Evolutionary conservation across 2,329 filamentous ascomycete genomes (phyloP).

Genomic region (Teratosphaeria destructans): DNA sequence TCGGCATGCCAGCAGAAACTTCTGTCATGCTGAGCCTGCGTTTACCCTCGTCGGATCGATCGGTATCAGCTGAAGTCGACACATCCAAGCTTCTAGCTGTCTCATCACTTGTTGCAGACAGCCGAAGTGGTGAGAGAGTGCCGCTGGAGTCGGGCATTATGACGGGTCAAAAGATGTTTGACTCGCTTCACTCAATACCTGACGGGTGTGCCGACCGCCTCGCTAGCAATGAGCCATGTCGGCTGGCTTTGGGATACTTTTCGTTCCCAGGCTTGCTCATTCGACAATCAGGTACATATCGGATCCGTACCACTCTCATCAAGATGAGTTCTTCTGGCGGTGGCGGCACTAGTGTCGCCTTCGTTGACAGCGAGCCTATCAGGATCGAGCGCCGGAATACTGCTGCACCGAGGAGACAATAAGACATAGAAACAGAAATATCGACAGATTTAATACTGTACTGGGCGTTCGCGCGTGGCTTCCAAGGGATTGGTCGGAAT

Average conservation of each 20-base stretch:
- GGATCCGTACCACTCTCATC: conserved; percentile 20
- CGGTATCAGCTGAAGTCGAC: conserved; percentile 14
- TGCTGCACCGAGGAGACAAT: conserved; percentile 1
- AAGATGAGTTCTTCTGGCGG: conserved; percentile 16
- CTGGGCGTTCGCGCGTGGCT: neutral
- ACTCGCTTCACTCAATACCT: conserved; percentile 22
- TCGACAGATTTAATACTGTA: neutral
- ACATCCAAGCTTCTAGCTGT: conserved; percentile 20
- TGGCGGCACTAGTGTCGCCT: conserved; percentile 12
- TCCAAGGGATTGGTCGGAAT: neutral
- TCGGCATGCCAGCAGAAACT: conserved; percentile 20
- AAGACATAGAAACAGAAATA: neutral
- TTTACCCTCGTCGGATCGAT: conserved; percentile 12
- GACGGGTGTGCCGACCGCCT: conserved; percentile 16
- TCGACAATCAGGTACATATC: conserved; percentile 21
- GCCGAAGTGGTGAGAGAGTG: conserved; percentile 17
- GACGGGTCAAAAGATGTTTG: conserved; percentile 23
- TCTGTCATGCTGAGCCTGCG: conserved; percentile 23
- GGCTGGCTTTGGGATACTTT: conserved; percentile 22
- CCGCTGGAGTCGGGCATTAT: conserved; percentile 19
- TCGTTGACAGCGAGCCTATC: conserved; percentile 22
- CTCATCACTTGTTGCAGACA: conserved; percentile 20
- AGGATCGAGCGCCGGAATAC: conserved; percentile 15
- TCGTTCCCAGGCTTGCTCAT: conserved; percentile 23
- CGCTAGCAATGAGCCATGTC: conserved; percentile 17